phyloP scores from a whole-genome alignment of 352 stramenopile species.

The Plasmopara halstedii region DNA sequence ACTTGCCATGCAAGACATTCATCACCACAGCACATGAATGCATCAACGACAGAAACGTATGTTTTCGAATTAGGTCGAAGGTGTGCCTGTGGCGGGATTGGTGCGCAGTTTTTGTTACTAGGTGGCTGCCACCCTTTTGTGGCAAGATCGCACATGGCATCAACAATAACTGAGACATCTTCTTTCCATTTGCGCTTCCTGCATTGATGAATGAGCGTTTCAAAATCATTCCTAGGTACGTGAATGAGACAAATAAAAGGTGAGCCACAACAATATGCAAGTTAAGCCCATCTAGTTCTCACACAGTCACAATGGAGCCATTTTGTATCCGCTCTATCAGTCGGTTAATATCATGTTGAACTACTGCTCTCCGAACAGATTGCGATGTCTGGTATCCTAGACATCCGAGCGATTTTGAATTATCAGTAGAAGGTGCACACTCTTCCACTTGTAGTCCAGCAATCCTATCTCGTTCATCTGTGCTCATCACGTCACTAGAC shows the following conservation, averaged over 20 bases:
- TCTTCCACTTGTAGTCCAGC: conserved; percentile 11
- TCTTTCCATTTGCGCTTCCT: conserved; percentile 80
- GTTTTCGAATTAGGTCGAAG: conserved; percentile 55
- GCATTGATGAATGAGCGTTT: conserved; percentile 77
- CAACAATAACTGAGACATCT: conserved; percentile 47
- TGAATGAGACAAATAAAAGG: too few relatives aligned
- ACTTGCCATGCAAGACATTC: conserved; percentile 49
- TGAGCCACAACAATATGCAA: neutral
- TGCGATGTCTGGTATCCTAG: conserved; percentile 57
- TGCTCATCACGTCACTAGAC: conserved; percentile 21
- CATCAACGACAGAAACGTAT: conserved; percentile 63
- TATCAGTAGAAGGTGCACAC: conserved; percentile 7
- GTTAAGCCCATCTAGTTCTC: conserved; percentile 6
- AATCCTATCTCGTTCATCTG: conserved; percentile 24
- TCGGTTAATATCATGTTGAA: conserved; percentile 61
- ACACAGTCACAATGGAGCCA: conserved; percentile 50
- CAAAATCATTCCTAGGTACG: conserved; percentile 57
- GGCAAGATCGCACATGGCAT: conserved; percentile 44
- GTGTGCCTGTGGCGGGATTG: conserved; percentile 43
- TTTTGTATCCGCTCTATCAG: conserved; percentile 43
- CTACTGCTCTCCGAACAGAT: conserved; percentile 53
- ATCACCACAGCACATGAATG: conserved; percentile 62
- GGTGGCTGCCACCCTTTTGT: conserved; percentile 31
- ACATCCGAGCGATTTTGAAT: conserved; percentile 41
- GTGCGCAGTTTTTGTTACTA: conserved; percentile 1